Percentiles rank a stretch among this genome's conserved stretches.
These are phyloP conservation scores for Ascochyta koolunga DNA, from an alignment of 2,329 filamentous ascomycete species.

Conservation along the genomic window DNA sequence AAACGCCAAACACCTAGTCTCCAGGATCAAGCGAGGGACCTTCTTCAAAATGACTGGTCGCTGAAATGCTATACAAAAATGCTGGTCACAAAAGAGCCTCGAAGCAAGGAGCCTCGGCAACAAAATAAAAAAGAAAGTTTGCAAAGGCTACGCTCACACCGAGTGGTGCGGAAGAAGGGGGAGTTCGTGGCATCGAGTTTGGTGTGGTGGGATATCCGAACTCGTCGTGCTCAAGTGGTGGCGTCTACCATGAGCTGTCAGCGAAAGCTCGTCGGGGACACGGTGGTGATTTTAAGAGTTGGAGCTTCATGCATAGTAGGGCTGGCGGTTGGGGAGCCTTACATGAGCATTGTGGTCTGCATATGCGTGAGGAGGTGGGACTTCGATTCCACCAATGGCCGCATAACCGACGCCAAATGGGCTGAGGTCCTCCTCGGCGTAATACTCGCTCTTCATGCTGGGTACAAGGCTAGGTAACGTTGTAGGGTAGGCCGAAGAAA, in stretches of 20 bases:
- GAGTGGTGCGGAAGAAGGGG: slow-evolving; percentile 52
- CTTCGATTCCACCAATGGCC: slow-evolving; percentile 68
- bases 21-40: slow-evolving; percentile 43
- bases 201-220: slow-evolving; percentile 66
- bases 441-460: slow-evolving; percentile 71
- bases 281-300: slow-evolving; percentile 33
- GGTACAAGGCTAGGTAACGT: slow-evolving; percentile 66
- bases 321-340: slow-evolving; percentile 61
- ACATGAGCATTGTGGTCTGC: slow-evolving; percentile 75
- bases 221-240: slow-evolving; percentile 72
- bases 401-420: slow-evolving; percentile 73
- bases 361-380: slow-evolving; percentile 66
- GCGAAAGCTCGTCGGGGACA: slow-evolving; percentile 40
- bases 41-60: slow-evolving; percentile 37
- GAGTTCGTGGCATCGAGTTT: slow-evolving; percentile 74
- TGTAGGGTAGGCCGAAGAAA: slow-evolving; percentile 55
- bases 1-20: slow-evolving; percentile 37
- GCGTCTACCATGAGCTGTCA: slow-evolving; percentile 64
- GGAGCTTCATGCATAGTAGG: slow-evolving; percentile 44
- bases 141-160: slow-evolving; percentile 23
- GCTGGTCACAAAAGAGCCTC: slow-evolving; percentile 30
- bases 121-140: slow-evolving; percentile 4
- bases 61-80: slow-evolving; percentile 47
- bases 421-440: slow-evolving; percentile 64
- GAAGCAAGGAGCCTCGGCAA: slow-evolving; percentile 27